Evolutionary conservation across 208 protist species (phyloP).

Genomic region (Naegleria fowleri): DNA sequence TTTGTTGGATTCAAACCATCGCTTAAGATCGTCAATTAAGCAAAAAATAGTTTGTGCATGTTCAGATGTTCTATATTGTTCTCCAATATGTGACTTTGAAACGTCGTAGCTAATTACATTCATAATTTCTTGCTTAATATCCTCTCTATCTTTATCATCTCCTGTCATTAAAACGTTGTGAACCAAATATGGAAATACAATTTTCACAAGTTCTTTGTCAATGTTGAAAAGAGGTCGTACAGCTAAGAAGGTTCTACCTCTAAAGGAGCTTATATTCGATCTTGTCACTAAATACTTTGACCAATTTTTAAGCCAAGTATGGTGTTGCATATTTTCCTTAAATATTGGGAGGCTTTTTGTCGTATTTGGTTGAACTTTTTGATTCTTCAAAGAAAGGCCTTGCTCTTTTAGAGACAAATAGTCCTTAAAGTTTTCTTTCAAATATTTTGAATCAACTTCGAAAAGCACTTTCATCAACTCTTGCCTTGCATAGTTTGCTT

Average conservation of each 20-base stretch:
- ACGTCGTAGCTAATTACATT: slow-evolving; percentile 28
- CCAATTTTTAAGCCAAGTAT: background rate
- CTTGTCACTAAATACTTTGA: background rate
- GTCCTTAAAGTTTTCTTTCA: background rate
- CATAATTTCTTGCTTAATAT: slow-evolving; percentile 32
- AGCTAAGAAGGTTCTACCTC: slow-evolving; percentile 23
- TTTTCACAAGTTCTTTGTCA: slow-evolving; percentile 22
- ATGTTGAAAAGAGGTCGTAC: slow-evolving; percentile 22
- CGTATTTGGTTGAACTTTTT: background rate
- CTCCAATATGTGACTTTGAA: background rate
- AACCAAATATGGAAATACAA: slow-evolving; percentile 38
- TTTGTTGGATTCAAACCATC: slow-evolving; percentile 8
- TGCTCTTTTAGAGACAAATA: background rate
- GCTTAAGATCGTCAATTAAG: slow-evolving; percentile 32
- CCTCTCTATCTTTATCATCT: background rate
- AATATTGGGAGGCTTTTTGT: background rate
- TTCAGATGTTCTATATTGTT: slow-evolving; percentile 1
- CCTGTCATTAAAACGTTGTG: slow-evolving; percentile 34
- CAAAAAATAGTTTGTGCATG: slow-evolving; percentile 37
- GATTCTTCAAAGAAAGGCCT: background rate
- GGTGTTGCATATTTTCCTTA: background rate
- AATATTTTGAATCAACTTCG: background rate
- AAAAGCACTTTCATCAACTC: background rate
- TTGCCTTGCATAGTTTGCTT: background rate
- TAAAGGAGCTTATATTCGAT: background rate